These are phyloP conservation scores for Plicaturopsis crispa DNA, from an alignment of 768 basidiomycete genomes.

Conservation along the genomic window DNA sequence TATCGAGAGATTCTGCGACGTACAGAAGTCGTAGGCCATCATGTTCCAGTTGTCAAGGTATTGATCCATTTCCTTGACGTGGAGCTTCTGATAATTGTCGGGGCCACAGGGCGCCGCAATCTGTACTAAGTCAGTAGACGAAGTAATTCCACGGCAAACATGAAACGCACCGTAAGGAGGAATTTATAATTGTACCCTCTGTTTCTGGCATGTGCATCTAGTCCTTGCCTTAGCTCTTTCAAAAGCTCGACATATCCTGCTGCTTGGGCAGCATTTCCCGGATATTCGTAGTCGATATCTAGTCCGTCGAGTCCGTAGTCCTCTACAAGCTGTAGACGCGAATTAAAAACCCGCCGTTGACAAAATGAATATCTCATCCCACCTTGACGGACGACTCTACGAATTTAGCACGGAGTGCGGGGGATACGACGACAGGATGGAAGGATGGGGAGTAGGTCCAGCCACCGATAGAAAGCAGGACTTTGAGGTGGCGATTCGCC, in stretches of 20 bases:
- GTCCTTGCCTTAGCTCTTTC: constrained; percentile 59
- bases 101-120: constrained; percentile 92
- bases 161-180: constrained; percentile 57
- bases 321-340: not conserved
- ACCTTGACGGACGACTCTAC: constrained; percentile 74
- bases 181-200: constrained; percentile 58
- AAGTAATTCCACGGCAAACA: not conserved
- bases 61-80: constrained; percentile 77
- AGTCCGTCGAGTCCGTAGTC: constrained; percentile 89
- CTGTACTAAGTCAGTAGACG: constrained; percentile 28
- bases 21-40: constrained; percentile 89
- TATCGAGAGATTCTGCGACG: constrained; percentile 11
- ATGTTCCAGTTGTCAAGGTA: constrained; percentile 95
- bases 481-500: constrained; percentile 69
- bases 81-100: constrained; percentile 74
- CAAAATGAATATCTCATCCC: constrained; percentile 55
- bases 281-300: constrained; percentile 93
- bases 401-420: constrained; percentile 60
- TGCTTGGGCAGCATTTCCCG: constrained; percentile 70
- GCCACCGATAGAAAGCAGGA: constrained; percentile 86
- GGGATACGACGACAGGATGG: constrained; percentile 70
- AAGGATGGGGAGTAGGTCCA: constrained; percentile 91
- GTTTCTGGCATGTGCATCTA: constrained; percentile 68
- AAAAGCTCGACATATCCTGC: constrained; percentile 79
- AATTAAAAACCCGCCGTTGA: not conserved